Percentiles rank a stretch among this genome's conserved stretches.
Evolutionary conservation across 1,284 basidiomycete species (phyloP).

Genomic region (Kalmanozyma brasiliensis): DNA sequence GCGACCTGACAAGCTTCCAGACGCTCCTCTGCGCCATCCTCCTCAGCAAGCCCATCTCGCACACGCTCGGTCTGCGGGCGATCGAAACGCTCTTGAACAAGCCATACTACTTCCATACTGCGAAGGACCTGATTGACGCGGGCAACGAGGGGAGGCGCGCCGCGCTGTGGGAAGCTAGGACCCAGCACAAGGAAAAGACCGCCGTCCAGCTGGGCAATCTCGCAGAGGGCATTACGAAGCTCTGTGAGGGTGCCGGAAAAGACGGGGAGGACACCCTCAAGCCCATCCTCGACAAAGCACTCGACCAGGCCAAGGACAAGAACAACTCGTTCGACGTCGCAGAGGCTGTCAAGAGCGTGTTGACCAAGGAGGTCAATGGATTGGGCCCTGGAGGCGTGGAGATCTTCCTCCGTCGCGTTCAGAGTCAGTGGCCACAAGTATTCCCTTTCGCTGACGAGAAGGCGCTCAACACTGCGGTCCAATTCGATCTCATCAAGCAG

Average conservation of each 20-base stretch:
- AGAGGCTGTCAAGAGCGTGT: conserved; percentile 22
- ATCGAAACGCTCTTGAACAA: conserved; percentile 52
- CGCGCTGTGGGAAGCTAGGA: conserved; percentile 49
- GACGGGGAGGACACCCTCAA: conserved; percentile 16
- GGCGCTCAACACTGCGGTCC: conserved; percentile 24
- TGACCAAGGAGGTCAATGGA: conserved; percentile 44
- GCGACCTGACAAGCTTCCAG: conserved; percentile 47
- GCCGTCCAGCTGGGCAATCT: conserved; percentile 48
- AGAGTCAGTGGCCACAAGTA: conserved; percentile 42
- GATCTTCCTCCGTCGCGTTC: conserved; percentile 48
- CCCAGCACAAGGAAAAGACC: conserved; percentile 57
- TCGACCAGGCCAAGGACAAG: conserved; percentile 8
- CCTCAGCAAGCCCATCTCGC: conserved; percentile 53
- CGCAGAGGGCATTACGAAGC: conserved; percentile 29
- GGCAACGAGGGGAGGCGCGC: conserved; percentile 46
- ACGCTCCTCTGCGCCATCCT: conserved; percentile 43
- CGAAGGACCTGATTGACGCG: conserved; percentile 35
- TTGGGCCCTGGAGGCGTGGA: conserved; percentile 40
- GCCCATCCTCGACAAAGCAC: conserved; percentile 33
- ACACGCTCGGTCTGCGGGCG: conserved; percentile 37
- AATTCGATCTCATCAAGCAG: conserved; percentile 32
- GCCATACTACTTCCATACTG: conserved; percentile 38
- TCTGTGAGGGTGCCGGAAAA: conserved; percentile 14
- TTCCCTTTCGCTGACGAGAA: conserved; percentile 53
- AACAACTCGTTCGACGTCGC: conserved; percentile 25